phyloP scores from a whole-genome alignment of 2,329 filamentous ascomycete species.

The Talaromyces pinophilus region DNA sequence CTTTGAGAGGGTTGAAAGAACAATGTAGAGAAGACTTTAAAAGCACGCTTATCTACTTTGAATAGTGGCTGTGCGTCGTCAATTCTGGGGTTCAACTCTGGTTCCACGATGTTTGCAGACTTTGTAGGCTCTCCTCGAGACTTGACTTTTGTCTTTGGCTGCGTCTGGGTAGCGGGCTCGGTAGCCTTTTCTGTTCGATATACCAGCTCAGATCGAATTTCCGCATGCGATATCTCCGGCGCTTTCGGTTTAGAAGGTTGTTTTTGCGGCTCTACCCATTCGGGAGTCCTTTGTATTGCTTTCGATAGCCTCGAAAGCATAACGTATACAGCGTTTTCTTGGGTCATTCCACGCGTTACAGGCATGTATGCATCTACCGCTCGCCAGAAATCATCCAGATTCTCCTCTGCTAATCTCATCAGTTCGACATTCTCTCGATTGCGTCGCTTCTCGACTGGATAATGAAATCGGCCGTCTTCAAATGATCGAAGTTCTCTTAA shows the following conservation, averaged over 20 bases:
- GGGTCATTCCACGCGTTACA: neutral
- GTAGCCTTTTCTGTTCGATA: neutral
- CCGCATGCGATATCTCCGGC: neutral
- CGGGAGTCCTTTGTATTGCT: neutral
- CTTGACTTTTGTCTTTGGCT: slow-evolving; percentile 5
- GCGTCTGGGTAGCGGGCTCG: neutral
- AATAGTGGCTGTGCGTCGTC: neutral
- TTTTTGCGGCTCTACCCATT: slow-evolving; percentile 6
- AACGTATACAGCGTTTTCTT: neutral
- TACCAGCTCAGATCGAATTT: neutral
- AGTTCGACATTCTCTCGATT: neutral
- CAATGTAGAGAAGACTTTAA: slow-evolving; percentile 42
- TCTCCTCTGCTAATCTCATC: neutral
- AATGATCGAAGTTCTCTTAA: neutral
- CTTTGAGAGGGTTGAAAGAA: slow-evolving; percentile 41
- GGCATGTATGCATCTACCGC: neutral
- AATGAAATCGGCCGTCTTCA: neutral
- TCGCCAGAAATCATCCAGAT: slow-evolving; percentile 3
- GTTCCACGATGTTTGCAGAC: neutral
- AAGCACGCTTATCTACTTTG: neutral
- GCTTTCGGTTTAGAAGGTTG: neutral
- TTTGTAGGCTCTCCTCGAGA: neutral
- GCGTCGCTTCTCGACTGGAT: neutral
- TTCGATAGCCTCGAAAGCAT: neutral
- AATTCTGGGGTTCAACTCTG: neutral